Evolutionary conservation across 2,329 filamentous ascomycete genomes (phyloP).

Genomic region (Myriosclerotinia duriaeana): DNA sequence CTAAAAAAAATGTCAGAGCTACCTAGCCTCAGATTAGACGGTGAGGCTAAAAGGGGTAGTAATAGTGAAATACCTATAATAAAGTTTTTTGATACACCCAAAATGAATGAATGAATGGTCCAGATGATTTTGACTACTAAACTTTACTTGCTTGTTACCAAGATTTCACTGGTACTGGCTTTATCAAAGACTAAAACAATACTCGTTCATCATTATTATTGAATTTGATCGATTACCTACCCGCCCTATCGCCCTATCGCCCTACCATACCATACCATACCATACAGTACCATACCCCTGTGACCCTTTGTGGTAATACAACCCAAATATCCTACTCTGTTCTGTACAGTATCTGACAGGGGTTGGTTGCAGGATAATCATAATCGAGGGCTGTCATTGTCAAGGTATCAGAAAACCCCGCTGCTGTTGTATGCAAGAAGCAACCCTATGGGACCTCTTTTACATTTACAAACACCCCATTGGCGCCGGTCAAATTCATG

Average conservation of each 20-base stretch:
- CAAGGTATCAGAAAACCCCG: slow-evolving; percentile 13
- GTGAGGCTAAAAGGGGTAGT: slow-evolving; percentile 1
- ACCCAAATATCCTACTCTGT: neutral
- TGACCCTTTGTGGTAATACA: neutral
- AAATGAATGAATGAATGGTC: neutral
- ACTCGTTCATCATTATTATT: neutral
- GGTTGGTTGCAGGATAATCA: slow-evolving; percentile 15
- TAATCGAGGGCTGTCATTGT: slow-evolving; percentile 2
- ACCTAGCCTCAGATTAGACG: neutral
- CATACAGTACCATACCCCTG: neutral
- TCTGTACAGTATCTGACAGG: neutral
- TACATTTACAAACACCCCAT: neutral
- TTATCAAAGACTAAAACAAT: neutral
- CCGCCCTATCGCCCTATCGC: slow-evolving; percentile 2
- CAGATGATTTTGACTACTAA: neutral
- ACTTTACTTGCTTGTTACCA: no score
- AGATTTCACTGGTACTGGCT: neutral
- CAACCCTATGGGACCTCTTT: neutral
- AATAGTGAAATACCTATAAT: neutral
- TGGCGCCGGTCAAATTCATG: neutral
- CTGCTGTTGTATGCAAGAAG: neutral
- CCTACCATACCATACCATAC: neutral
- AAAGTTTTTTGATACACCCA: neutral
- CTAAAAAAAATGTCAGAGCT: slow-evolving; percentile 9
- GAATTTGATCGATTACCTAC: neutral